Conservation (phyloP, 2,329 filamentous ascomycete species). For the Gaeumannomyces tritici region DNA sequence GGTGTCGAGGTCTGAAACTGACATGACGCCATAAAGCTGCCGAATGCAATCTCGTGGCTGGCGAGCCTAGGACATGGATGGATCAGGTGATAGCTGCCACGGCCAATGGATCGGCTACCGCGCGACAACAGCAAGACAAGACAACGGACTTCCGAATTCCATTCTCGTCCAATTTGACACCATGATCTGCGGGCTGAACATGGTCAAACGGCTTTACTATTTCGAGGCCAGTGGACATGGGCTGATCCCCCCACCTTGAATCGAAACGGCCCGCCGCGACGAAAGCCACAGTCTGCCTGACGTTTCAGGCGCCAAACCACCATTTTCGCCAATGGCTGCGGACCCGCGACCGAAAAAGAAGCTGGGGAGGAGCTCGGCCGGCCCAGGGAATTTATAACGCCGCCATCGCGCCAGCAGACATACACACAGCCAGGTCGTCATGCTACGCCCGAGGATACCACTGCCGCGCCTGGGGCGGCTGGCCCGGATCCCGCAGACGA, state of each 20-base stretch:
- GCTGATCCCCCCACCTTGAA: too few relatives aligned
- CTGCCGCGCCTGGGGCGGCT: slow-evolving; percentile 4
- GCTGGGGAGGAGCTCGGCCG: background rate
- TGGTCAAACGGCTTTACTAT: too few relatives aligned
- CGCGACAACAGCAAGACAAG: background rate
- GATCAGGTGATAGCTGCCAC: background rate
- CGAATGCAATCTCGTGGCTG: background rate
- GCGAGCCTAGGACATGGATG: background rate
- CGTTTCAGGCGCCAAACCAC: background rate
- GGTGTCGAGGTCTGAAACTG: too few relatives aligned
- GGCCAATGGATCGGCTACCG: background rate
- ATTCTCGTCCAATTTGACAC: background rate
- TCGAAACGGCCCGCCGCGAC: too few relatives aligned
- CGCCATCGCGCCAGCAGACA: background rate
- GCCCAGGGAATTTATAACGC: background rate
- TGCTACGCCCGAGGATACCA: slow-evolving; percentile 3
- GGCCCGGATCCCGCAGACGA: slow-evolving; percentile 16
- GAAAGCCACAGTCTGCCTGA: background rate
- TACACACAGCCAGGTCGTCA: too few relatives aligned
- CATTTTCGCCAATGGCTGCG: background rate
- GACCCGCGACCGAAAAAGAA: background rate
- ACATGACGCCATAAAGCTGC: too few relatives aligned
- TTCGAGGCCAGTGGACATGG: too few relatives aligned
- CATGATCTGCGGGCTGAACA: too few relatives aligned
- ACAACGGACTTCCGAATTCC: background rate